Evolutionary conservation across 2,329 filamentous ascomycete species (phyloP).

Genomic region (Aspergillus costaricaensis): DNA sequence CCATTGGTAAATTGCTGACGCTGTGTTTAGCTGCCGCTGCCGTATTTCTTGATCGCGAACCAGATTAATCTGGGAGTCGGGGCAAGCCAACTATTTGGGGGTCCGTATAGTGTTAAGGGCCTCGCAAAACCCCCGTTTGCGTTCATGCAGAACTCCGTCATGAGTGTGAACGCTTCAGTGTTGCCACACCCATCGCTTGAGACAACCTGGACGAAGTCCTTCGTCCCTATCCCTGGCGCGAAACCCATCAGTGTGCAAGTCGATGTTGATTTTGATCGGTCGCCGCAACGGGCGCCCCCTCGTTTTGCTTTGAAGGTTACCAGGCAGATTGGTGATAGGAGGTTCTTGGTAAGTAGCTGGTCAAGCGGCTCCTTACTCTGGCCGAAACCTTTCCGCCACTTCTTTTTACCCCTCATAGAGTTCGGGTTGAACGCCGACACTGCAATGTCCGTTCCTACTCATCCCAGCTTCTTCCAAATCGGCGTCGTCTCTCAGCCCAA

Average conservation of each 20-base stretch:
- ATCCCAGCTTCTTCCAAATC: conserved; percentile 37
- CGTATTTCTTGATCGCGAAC: conserved; percentile 29
- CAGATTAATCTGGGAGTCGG: conserved; percentile 37
- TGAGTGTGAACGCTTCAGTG: conserved; percentile 30
- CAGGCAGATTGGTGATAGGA: conserved; percentile 34
- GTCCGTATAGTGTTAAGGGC: conserved; percentile 29
- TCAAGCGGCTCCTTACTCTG: conserved; percentile 41
- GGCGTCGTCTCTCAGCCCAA: conserved; percentile 34
- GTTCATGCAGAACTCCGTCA: conserved; percentile 33
- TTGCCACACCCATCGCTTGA: conserved; percentile 36
- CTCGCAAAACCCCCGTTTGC: conserved; percentile 32
- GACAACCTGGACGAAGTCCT: conserved; percentile 31
- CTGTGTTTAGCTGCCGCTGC: conserved; percentile 32
- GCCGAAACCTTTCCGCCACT: conserved; percentile 30
- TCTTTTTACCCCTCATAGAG: conserved; percentile 27
- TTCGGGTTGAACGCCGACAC: conserved; percentile 27
- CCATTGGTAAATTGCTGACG: not conserved
- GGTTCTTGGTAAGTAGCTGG: conserved; percentile 38
- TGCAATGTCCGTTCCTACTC: conserved; percentile 19
- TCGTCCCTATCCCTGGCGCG: conserved; percentile 35
- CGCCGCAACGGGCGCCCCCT: conserved; percentile 31
- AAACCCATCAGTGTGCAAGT: conserved; percentile 37
- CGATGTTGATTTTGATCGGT: conserved; percentile 31
- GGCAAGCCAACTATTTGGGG: conserved; percentile 32
- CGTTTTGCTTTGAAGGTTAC: conserved; percentile 34